Percentiles rank a stretch among this genome's conserved stretches.
phyloP scores from a whole-genome alignment of 495 filamentous ascomycete species.

The Penicillium antarcticum region DNA sequence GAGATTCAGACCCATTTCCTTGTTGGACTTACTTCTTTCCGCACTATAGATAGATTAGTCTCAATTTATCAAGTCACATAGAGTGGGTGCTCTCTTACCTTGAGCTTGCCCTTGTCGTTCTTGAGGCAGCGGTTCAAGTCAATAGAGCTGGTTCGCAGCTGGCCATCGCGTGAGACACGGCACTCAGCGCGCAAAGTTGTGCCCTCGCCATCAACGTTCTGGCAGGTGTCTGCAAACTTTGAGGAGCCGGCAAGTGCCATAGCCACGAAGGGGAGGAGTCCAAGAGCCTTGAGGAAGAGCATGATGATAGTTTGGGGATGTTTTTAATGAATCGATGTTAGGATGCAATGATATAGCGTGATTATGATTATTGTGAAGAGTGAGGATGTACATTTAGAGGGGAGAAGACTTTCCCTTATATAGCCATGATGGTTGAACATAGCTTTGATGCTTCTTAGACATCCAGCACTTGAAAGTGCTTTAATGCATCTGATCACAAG shows the following conservation, averaged over 20 bases:
- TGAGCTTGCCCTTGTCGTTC: conserved; percentile 15
- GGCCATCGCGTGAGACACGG: conserved; percentile 11
- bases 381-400: background rate
- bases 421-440: background rate
- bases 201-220: conserved; percentile 12
- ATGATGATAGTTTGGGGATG: conserved; percentile 6
- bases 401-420: background rate
- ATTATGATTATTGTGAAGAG: background rate
- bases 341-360: background rate
- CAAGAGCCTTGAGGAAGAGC: conserved; percentile 19
- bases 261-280: conserved; percentile 12
- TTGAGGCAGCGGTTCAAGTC: conserved; percentile 21
- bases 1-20: background rate
- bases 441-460: background rate
- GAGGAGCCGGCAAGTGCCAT: conserved; percentile 12
- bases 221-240: conserved; percentile 19
- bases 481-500: background rate
- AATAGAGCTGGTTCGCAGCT: conserved; percentile 1
- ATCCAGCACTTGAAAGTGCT: background rate
- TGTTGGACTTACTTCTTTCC: conserved; percentile 17
- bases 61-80: background rate
- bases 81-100: background rate
- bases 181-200: conserved; percentile 13
- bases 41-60: conserved; percentile 11
- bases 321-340: no score